phyloP scores from a whole-genome alignment of 768 basidiomycete species.

The Coprinopsis strossmayeri region DNA sequence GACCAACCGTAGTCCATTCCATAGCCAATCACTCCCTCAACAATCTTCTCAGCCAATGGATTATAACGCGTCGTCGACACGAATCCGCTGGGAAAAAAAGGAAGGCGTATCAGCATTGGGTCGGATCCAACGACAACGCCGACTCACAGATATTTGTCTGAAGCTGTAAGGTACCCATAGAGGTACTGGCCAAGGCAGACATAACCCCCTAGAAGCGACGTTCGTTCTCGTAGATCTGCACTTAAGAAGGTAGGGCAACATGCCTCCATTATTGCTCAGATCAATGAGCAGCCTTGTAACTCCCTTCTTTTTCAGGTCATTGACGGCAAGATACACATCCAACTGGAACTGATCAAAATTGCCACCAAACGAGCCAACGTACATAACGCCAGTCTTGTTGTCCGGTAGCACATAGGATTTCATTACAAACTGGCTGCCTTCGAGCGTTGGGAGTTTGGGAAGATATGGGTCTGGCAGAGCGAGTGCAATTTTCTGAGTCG shows the following conservation, averaged over 20 bases:
- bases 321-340: slow-evolving; percentile 40
- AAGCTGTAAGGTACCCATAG: slow-evolving; percentile 48
- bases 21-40: slow-evolving; percentile 42
- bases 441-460: slow-evolving; percentile 37
- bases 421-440: slow-evolving; percentile 45
- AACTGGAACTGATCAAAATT: slow-evolving; percentile 46
- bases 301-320: slow-evolving; percentile 38
- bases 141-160: slow-evolving; percentile 43
- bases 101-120: too few species aligned
- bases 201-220: slow-evolving; percentile 39
- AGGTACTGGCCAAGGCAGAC: slow-evolving; percentile 59
- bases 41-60: slow-evolving; percentile 52
- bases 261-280: slow-evolving; percentile 57
- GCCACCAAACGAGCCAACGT: slow-evolving; percentile 50
- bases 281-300: slow-evolving; percentile 51
- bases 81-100: slow-evolving; percentile 38
- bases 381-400: slow-evolving; percentile 57
- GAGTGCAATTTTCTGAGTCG: slow-evolving; percentile 31
- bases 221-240: slow-evolving; percentile 2
- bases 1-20: slow-evolving; percentile 27
- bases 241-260: slow-evolving; percentile 9
- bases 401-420: slow-evolving; percentile 51
- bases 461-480: slow-evolving; percentile 40
- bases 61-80: slow-evolving; percentile 48
- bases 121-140: too few species aligned